Evolutionary conservation across 306 rosid species (phyloP), one percentile per base, ranked within the genome.

Genomic region (Morella rubra): DNA sequence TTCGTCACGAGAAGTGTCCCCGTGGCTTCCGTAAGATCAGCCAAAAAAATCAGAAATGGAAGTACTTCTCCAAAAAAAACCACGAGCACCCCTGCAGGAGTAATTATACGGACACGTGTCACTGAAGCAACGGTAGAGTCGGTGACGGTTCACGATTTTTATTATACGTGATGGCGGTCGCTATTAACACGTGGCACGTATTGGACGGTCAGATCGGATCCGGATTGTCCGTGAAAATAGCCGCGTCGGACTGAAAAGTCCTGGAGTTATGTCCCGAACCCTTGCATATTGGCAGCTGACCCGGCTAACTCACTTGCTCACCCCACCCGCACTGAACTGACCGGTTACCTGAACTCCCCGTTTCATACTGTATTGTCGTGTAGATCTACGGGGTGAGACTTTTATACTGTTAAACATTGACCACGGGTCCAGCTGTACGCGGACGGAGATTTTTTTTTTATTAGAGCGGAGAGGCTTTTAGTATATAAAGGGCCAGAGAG

Each of bases 131-230:
- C 73, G 11, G 2, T 6, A 18, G 32, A 72, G 84, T 61, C 79
- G 86, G 85, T 72, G 78, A 77, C 47, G 72, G 52, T 58, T 83
- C 91, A 89, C 86, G 83, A 66, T 78, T 87, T 44, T 27, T 68
- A 54, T 32, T 24, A 66, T 0, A 7, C 0, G 80, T 19, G 51
- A 77, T 53, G 18, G 41, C 5, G 60, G 44, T 51, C 14, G 51
- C 54, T 18, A 4, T 3, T 1, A 40, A 65, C 81, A 88, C 88
- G 88, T 91, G 93, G 84, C 81, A 72, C 0, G 0, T 49, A 0
- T 0, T 11, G 14, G 77, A 15, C 71, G 56, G 88, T 60, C 76
- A 77, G 86, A 81, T 78, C 50, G 67, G 84, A 84, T 81, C 85
- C 64, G 2, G 45, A 18, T 24, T 12, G 16, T 74, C 85, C 88